Evolutionary conservation across 2,329 filamentous ascomycete genomes (phyloP).

Genomic region (Fusarium coffeatum): DNA sequence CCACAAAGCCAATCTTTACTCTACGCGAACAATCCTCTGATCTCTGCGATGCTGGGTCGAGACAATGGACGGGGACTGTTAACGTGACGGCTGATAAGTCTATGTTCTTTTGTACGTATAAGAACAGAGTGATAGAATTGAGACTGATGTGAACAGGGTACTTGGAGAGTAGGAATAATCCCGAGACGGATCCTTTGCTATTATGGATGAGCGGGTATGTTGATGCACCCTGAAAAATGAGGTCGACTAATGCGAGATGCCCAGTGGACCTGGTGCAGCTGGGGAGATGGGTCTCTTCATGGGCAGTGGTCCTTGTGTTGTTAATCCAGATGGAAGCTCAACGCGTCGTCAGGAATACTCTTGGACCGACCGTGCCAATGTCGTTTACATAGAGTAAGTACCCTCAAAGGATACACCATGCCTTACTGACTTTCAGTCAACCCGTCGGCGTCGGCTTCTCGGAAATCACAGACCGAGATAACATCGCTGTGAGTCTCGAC

Average conservation of each 20-base stretch:
- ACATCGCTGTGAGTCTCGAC: slow-evolving; percentile 21
- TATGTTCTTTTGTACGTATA: slow-evolving; percentile 31
- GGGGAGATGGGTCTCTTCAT: slow-evolving; percentile 34
- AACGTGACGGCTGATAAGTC: slow-evolving; percentile 31
- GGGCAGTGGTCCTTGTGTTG: slow-evolving; percentile 30
- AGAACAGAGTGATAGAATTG: fast-evolving
- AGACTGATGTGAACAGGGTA: slow-evolving; percentile 10
- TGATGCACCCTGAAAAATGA: background rate
- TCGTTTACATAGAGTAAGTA: slow-evolving; percentile 31
- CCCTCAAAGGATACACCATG: fast-evolving
- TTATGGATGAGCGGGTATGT: slow-evolving; percentile 38
- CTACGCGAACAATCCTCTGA: slow-evolving; percentile 16
- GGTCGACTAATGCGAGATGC: background rate
- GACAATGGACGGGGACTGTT: slow-evolving; percentile 27
- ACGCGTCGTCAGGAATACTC: slow-evolving; percentile 23
- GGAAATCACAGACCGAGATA: slow-evolving; percentile 26
- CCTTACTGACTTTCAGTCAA: slow-evolving; percentile 11
- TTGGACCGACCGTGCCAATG: slow-evolving; percentile 33
- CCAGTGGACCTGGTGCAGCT: slow-evolving; percentile 19
- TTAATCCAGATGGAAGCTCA: slow-evolving; percentile 31
- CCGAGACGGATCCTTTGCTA: slow-evolving; percentile 27
- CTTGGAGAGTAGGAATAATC: slow-evolving; percentile 27
- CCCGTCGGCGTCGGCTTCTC: slow-evolving; percentile 36
- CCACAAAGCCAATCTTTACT: background rate
- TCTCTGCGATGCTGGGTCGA: slow-evolving; percentile 26